phyloP scores from a whole-genome alignment of 164 flowering plant species.

The Magnolia officinalis region DNA sequence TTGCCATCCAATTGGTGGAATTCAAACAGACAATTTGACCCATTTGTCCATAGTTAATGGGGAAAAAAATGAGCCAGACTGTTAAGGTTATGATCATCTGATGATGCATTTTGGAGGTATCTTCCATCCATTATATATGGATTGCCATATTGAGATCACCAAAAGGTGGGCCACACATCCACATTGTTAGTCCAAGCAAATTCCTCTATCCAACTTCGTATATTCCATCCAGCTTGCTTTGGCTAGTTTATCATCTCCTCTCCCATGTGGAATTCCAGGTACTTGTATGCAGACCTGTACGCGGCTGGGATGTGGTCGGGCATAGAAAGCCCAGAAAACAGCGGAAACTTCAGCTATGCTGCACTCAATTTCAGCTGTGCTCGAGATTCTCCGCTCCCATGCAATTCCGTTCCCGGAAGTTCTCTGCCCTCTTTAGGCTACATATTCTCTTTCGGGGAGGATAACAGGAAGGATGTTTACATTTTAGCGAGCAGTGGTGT shows the following conservation, averaged over 20 bases:
- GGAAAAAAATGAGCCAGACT: neutral
- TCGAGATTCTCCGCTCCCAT: slow-evolving; percentile 56
- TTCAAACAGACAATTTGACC: neutral
- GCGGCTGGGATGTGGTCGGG: slow-evolving; percentile 66
- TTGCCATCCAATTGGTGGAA: neutral
- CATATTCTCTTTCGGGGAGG: slow-evolving; percentile 79
- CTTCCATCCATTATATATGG: neutral
- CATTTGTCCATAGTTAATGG: no score
- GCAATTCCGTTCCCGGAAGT: slow-evolving; percentile 38
- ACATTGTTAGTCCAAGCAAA: neutral
- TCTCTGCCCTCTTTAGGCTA: slow-evolving; percentile 54
- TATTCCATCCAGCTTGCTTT: neutral
- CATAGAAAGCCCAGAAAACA: slow-evolving; percentile 55
- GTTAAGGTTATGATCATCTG: neutral
- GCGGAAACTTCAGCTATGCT: slow-evolving; percentile 59
- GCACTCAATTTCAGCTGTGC: slow-evolving; percentile 60
- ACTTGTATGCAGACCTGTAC: slow-evolving; percentile 76
- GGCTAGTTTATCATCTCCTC: slow-evolving; percentile 2
- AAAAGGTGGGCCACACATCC: neutral
- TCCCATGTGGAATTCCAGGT: slow-evolving; percentile 43
- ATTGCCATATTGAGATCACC: neutral
- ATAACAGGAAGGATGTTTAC: slow-evolving; percentile 63
- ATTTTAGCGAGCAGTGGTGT: slow-evolving; percentile 72
- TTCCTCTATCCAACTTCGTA: neutral
- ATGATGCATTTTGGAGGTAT: no score